A percentile compares a stretch with the other conserved stretches of the same genome.
phyloP scores from a whole-genome alignment of 371 early-diverging fungal species.

The Choanephora cucurbitarum region DNA sequence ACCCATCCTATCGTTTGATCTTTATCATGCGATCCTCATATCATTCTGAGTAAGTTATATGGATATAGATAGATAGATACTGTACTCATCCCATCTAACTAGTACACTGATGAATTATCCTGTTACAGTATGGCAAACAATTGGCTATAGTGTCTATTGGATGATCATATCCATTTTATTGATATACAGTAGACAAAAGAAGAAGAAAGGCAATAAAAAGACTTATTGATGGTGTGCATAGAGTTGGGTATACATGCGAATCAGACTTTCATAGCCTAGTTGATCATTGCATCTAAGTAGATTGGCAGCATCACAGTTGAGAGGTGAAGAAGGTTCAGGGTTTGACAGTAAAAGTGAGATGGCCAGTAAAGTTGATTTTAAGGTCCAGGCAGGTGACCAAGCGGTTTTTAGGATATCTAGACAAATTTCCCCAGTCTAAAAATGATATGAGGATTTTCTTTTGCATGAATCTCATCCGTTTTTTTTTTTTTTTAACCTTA shows the following conservation, averaged over 20 bases:
- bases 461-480: too few relatives aligned
- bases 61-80: too few relatives aligned
- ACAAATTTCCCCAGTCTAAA: conserved; percentile 81
- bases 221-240: conserved; percentile 49
- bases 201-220: conserved; percentile 1
- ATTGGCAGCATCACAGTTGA: conserved; percentile 96
- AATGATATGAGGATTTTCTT: too few relatives aligned
- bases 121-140: conserved; percentile 4
- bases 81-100: too few relatives aligned
- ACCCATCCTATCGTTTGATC: too few relatives aligned
- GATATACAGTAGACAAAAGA: conserved; percentile 5
- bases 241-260: conserved; percentile 83
- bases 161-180: conserved; percentile 11
- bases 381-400: conserved; percentile 87
- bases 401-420: conserved; percentile 80
- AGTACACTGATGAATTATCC: too few relatives aligned
- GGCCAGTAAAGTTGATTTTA: conserved; percentile 72
- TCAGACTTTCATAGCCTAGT: conserved; percentile 84
- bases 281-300: conserved; percentile 83
- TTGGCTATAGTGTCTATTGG: conserved; percentile 26
- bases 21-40: too few relatives aligned
- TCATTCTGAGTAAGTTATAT: too few relatives aligned
- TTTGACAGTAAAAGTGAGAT: conserved; percentile 70
- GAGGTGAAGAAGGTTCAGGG: conserved; percentile 85
- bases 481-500: too few relatives aligned